Evolutionary conservation across 2,329 filamentous ascomycete genomes (phyloP), one percentile per base, ranked within the genome.

Genomic region (Arachnomyces sp.): DNA sequence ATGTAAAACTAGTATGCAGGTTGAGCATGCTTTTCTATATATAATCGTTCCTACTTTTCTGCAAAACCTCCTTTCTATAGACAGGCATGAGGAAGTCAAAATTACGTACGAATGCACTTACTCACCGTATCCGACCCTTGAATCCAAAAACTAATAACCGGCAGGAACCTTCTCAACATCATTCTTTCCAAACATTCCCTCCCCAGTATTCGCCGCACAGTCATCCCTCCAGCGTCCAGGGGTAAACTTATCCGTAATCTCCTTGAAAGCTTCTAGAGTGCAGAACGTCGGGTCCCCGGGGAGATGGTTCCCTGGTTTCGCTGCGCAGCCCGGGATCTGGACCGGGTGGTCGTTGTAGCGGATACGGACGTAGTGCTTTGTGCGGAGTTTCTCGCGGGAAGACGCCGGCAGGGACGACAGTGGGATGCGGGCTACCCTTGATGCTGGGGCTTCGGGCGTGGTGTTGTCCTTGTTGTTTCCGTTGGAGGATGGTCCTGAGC

Each of bases 221-320:
- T 76, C 77, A 13, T 62, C 57, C 54, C 75, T 77, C 90, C 89
- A 96, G 59, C 88, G 75, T 43, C 68, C 68, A 0, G 92, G 92
- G 1, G 86, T 92, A 57, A 84, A 93, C 54, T 86, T 87, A 64
- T 96, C 90, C 2, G 92, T 87, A 40, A 95, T 85, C 38, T 77
- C 70, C 64, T 96, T 96, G 72, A 98, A 98, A 0, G 90, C 87
- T 42, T 83, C 78, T 53, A 98, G 64, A 0, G 90, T 96, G 65
- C 92, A 98, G 55, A 96, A 90, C 17, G 79, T 84, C 51, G 88
- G 81, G 51, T 96, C 84, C 1, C 87, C 87, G 1, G 85, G 77
- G 2, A 94, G 71, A 63, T 98, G 92, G 45, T 89, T 93, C 5
- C 87, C 86, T 0, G 71, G 63, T 7, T 73, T 64, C 49, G 74